phyloP scores from a whole-genome alignment of 1,284 basidiomycete genomes.

The Ceraceosorus guamensis region DNA sequence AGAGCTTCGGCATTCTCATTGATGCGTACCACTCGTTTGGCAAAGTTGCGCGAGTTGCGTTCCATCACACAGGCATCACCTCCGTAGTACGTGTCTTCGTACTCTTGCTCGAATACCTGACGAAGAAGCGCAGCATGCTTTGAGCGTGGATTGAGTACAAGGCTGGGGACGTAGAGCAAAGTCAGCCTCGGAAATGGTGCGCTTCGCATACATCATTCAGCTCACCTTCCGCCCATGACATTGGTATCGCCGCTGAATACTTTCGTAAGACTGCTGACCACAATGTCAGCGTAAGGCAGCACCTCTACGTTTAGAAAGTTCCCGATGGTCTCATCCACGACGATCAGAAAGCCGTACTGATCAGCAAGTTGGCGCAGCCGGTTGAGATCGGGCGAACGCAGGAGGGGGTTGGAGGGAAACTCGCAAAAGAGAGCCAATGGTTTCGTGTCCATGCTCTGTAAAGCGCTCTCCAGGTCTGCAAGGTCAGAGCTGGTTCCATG shows the following conservation, averaged over 20 bases:
- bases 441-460: constrained; percentile 12
- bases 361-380: constrained; percentile 75
- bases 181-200: not conserved
- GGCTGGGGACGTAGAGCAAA: constrained; percentile 6
- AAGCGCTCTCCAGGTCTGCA: constrained; percentile 60
- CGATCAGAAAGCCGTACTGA: constrained; percentile 76
- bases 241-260: constrained; percentile 92
- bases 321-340: constrained; percentile 92
- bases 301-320: constrained; percentile 95
- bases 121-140: constrained; percentile 65
- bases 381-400: constrained; percentile 74
- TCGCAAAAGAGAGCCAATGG: constrained; percentile 60
- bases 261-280: constrained; percentile 90
- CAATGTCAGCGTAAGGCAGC: constrained; percentile 77
- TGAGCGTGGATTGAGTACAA: constrained; percentile 66
- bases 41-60: constrained; percentile 90
- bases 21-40: constrained; percentile 66
- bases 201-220: not conserved
- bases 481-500: constrained; percentile 71
- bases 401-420: constrained; percentile 87
- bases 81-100: constrained; percentile 80
- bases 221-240: constrained; percentile 75
- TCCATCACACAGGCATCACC: constrained; percentile 97
- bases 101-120: constrained; percentile 57
- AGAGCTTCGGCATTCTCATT: constrained; percentile 76